A percentile compares a stretch with the other conserved stretches of the same genome.
These are phyloP conservation scores for Colletotrichum trifolii DNA, from an alignment of 2,329 filamentous ascomycete genomes.

Conservation along the genomic window DNA sequence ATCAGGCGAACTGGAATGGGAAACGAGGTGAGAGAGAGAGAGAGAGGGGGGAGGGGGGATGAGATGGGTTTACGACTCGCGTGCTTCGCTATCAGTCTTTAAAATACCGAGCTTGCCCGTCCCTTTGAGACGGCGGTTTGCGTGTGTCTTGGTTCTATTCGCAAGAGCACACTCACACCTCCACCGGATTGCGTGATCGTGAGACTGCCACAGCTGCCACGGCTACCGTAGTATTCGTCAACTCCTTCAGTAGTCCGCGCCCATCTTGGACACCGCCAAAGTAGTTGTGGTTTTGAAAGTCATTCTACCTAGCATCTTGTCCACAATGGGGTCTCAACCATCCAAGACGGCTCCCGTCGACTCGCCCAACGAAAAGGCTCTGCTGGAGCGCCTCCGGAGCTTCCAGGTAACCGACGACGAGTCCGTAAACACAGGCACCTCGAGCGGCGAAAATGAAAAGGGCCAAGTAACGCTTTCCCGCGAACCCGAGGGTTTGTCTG, in stretches of 20 bases:
- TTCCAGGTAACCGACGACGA: conserved; percentile 63
- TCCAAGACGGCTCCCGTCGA: conserved; percentile 50
- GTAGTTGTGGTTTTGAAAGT: too few relatives aligned
- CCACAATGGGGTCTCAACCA: conserved; percentile 56
- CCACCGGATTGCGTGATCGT: conserved; percentile 21
- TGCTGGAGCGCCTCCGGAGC: conserved; percentile 55
- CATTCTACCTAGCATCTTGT: not conserved
- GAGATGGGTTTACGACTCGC: conserved; percentile 23
- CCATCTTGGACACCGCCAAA: not conserved
- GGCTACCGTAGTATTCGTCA: not conserved
- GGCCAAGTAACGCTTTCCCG: conserved; percentile 55
- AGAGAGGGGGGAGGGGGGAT: not conserved
- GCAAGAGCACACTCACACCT: not conserved
- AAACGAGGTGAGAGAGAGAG: not conserved
- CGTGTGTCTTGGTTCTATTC: not conserved
- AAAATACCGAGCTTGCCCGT: conserved; percentile 18
- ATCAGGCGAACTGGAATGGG: conserved; percentile 21
- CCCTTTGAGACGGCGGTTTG: not conserved
- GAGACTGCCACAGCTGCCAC: not conserved
- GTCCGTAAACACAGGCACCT: conserved; percentile 59
- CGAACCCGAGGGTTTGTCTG: conserved; percentile 59
- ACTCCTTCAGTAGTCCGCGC: not conserved
- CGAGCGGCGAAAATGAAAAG: conserved; percentile 63
- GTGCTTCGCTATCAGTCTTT: conserved; percentile 1
- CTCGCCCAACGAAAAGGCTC: conserved; percentile 53